phyloP scores from a whole-genome alignment of 306 rosid species.

The Morella rubra region DNA sequence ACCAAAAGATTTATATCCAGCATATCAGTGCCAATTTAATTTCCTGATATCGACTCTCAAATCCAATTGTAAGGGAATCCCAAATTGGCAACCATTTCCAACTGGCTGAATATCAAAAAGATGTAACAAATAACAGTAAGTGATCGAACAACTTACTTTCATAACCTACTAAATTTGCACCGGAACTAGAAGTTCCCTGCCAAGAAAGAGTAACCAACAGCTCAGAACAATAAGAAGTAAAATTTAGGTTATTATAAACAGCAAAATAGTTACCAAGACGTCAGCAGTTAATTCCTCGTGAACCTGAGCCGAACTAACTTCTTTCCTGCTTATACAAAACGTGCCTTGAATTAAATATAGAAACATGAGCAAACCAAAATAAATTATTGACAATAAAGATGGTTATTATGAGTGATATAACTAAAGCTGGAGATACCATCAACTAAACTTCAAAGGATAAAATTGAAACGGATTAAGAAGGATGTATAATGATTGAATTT shows the following conservation, averaged over 20 bases:
- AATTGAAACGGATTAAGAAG: not conserved
- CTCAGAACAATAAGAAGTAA: constrained; percentile 13
- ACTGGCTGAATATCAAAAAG: not conserved
- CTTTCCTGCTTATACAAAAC: constrained; percentile 51
- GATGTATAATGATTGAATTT: not conserved
- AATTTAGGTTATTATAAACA: constrained; percentile 3
- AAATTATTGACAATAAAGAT: not conserved
- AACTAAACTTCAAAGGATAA: not conserved
- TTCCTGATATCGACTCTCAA: not conserved
- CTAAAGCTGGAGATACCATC: not conserved
- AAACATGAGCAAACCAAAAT: not conserved
- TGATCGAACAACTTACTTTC: constrained; percentile 49
- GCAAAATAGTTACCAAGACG: constrained; percentile 52
- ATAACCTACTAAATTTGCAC: constrained; percentile 62
- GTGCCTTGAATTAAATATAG: not conserved
- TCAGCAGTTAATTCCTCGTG: constrained; percentile 51
- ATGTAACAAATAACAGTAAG: not conserved
- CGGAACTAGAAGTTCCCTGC: constrained; percentile 51
- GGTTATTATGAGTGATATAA: not conserved
- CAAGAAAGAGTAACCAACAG: constrained; percentile 28
- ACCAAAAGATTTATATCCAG: not conserved
- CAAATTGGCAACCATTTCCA: not conserved
- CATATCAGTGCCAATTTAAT: not conserved
- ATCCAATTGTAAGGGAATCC: not conserved
- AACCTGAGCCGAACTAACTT: constrained; percentile 37